Percentiles rank a stretch among this genome's conserved stretches.
phyloP scores from a whole-genome alignment of 2,329 filamentous ascomycete genomes.

The Biscogniauxia mediterranea region DNA sequence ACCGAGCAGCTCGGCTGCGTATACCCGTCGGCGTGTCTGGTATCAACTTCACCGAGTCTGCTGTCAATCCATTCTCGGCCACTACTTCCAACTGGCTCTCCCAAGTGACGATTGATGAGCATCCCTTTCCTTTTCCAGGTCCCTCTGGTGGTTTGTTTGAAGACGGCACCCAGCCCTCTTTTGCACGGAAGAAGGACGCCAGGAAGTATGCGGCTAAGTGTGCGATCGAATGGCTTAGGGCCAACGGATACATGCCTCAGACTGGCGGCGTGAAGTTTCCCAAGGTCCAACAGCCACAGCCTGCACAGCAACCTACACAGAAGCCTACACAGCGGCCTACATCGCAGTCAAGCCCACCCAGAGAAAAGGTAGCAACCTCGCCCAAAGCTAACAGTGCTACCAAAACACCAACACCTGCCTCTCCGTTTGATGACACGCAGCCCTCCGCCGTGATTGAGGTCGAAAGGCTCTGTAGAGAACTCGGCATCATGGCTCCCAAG shows the following conservation, averaged over 20 bases:
- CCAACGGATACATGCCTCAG: slow-evolving; percentile 28
- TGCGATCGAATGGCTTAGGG: slow-evolving; percentile 42
- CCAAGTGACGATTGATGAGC: slow-evolving; percentile 27
- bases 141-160: slow-evolving; percentile 30
- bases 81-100: slow-evolving; percentile 23
- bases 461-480: slow-evolving; percentile 30
- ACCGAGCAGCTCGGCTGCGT: slow-evolving; percentile 24
- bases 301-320: slow-evolving; percentile 33
- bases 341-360: slow-evolving; percentile 2
- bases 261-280: slow-evolving; percentile 12
- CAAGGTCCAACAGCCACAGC: slow-evolving; percentile 21
- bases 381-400: slow-evolving; percentile 22
- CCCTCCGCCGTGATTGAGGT: slow-evolving; percentile 26
- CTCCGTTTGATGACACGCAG: slow-evolving; percentile 21
- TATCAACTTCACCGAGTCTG: slow-evolving; percentile 21
- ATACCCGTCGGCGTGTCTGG: slow-evolving; percentile 2
- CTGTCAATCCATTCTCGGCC: slow-evolving; percentile 6
- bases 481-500: slow-evolving; percentile 28
- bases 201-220: slow-evolving; percentile 53
- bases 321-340: too few species aligned
- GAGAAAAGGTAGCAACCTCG: not conserved
- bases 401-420: slow-evolving; percentile 18
- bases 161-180: slow-evolving; percentile 34
- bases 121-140: slow-evolving; percentile 21
- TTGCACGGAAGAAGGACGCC: slow-evolving; percentile 51